These are phyloP conservation scores for Fraxinus greggii DNA, from an alignment of 305 asterid species.

Conservation along the genomic window DNA sequence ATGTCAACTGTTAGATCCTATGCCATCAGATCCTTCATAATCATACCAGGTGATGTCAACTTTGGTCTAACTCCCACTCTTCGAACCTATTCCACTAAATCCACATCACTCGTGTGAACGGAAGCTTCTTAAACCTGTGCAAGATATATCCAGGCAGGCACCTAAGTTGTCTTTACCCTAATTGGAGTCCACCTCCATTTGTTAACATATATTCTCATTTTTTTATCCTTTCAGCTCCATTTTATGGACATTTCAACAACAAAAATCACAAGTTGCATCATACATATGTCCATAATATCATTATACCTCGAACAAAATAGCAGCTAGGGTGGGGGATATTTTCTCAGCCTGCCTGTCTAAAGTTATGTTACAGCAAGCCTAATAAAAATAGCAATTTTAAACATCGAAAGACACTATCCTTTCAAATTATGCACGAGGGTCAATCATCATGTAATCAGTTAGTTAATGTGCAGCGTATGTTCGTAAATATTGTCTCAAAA, in stretches of 20 bases:
- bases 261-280: neutral
- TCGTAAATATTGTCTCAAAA: slow-evolving; percentile 12
- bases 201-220: neutral
- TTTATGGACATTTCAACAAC: neutral
- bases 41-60: neutral
- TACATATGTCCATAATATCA: neutral
- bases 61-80: neutral
- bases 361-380: neutral
- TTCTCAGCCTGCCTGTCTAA: neutral
- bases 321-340: neutral
- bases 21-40: neutral
- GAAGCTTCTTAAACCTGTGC: neutral
- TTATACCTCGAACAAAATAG: neutral
- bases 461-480: neutral
- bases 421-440: slow-evolving; percentile 1
- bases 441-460: neutral
- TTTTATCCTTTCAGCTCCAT: neutral
- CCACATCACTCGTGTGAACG: neutral
- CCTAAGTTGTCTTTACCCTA: neutral
- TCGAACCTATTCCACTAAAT: neutral
- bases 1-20: neutral
- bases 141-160: neutral
- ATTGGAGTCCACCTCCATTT: neutral
- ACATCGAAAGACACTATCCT: neutral
- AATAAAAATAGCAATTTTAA: slow-evolving; percentile 8